Evolutionary conservation across 2,329 filamentous ascomycete species (phyloP), one percentile per base, ranked within the genome.

Genomic region (Clarireedia homoeocarpa): DNA sequence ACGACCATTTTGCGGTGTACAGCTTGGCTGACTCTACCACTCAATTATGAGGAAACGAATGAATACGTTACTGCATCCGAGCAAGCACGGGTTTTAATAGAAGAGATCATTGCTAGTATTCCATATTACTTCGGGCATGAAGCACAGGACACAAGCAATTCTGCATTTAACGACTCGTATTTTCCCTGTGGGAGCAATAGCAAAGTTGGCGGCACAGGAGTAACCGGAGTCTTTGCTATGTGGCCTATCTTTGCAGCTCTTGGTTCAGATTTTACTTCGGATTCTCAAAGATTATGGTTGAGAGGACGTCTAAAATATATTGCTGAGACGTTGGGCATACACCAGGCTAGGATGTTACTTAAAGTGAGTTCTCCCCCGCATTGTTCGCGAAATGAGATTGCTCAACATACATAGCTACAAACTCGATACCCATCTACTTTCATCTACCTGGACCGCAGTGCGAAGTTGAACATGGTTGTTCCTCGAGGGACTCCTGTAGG

Each of bases 1-100:
- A 76, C 78, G 15, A 71, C 82, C 23, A 76, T 79, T 46, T 77
- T 84, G 14, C 77, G 82, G 6, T 83, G 81, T 62, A 75, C 76
- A 2, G 82, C 81, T 5, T 84, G 81, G 80, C 71, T 80, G 17
- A 79, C 76, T 63, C 70, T 76, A n/a, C 79, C 79, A 0, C 72
- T 78, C 10, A 81, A 85, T 69, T 84, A 84, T 65, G 74, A 80
- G 51, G 81, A 80, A 2, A 83, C 80, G 7, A 75, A 78, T 30
- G 80, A 84, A 67, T 84, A 83, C 62, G 76, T 78, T 12, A 75
- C 75, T 0, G 78, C 79, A 4, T 74, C 77, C 12, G 70, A 74
- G 36, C 74, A 72, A 2, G 81, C 76, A 53, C 72, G 73, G 36
- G 75, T 78, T 27, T 74, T 73, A 50, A 81, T 84, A 60, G 74